These are phyloP conservation scores for Groenewaldozyma salmanticensis DNA, from an alignment of 805 yeast species.

Conservation along the genomic window DNA sequence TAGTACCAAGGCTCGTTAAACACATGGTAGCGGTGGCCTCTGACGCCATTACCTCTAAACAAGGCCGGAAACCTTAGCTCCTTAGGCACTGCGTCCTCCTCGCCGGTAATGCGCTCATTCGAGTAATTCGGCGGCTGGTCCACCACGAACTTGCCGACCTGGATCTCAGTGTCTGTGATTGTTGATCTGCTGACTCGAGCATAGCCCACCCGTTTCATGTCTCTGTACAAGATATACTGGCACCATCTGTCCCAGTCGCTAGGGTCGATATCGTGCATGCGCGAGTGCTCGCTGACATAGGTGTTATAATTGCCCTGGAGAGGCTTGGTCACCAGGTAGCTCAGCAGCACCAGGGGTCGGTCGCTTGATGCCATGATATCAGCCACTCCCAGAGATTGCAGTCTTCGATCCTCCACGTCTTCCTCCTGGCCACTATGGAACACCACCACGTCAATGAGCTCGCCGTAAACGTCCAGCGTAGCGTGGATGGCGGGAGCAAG, in stretches of 20 bases:
- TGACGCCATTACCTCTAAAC: conserved; percentile 83
- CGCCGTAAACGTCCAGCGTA: conserved; percentile 84
- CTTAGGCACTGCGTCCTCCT: conserved; percentile 47
- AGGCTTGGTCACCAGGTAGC: conserved; percentile 87
- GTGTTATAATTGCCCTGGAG: conserved; percentile 84
- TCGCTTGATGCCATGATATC: conserved; percentile 70
- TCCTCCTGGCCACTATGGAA: conserved; percentile 99
- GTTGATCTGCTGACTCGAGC: conserved; percentile 90
- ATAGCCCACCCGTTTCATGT: conserved; percentile 78
- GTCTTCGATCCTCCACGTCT: conserved; percentile 84
- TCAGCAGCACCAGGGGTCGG: conserved; percentile 76
- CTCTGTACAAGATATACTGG: conserved; percentile 85
- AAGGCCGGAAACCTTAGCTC: conserved; percentile 65
- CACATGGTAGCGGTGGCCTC: conserved; percentile 91
- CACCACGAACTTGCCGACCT: conserved; percentile 82
- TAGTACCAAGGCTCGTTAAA: conserved; percentile 87
- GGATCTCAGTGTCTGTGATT: conserved; percentile 94
- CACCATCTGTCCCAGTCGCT: conserved; percentile 98
- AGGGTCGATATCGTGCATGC: conserved; percentile 91
- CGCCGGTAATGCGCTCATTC: conserved; percentile 40
- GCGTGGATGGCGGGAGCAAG: conserved; percentile 98
- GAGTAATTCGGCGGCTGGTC: conserved; percentile 26
- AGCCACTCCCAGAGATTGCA: conserved; percentile 69
- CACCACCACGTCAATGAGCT: conserved; percentile 80
- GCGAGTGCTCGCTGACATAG: conserved; percentile 71